Conservation (phyloP, 1,139 yeast genomes). For the Saccharomyces hybrid region DNA sequence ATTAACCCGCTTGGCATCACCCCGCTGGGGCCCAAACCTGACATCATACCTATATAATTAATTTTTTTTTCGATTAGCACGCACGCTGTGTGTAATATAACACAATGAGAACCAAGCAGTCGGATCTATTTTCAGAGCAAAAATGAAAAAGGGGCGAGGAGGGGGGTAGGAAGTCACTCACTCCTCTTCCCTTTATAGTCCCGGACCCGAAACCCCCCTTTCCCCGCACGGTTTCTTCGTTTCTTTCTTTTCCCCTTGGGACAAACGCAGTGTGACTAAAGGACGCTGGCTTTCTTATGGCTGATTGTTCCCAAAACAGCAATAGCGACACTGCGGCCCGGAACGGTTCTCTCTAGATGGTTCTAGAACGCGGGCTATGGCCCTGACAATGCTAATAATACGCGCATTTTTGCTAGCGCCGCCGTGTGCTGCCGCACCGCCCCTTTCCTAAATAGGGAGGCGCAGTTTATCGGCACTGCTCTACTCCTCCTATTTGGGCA, state of each 20-base stretch:
- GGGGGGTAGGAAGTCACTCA: background rate
- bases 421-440: background rate
- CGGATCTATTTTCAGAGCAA: background rate
- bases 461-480: background rate
- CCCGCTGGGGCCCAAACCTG: constrained; percentile 82
- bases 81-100: background rate
- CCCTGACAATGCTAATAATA: background rate
- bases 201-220: background rate
- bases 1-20: constrained; percentile 81
- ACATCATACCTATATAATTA: constrained; percentile 42
- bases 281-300: background rate
- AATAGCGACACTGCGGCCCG: background rate
- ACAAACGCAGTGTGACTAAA: background rate
- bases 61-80: background rate
- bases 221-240: background rate
- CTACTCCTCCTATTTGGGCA: background rate
- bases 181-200: background rate
- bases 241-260: background rate
- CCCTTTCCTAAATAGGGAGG: background rate
- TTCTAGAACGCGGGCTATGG: background rate
- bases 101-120: background rate
- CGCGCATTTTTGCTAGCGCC: background rate
- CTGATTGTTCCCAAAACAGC: background rate
- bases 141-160: background rate
- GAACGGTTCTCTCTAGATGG: background rate